phyloP scores from a whole-genome alignment of 805 yeast species.

The Metschnikowia cerradonensis region DNA sequence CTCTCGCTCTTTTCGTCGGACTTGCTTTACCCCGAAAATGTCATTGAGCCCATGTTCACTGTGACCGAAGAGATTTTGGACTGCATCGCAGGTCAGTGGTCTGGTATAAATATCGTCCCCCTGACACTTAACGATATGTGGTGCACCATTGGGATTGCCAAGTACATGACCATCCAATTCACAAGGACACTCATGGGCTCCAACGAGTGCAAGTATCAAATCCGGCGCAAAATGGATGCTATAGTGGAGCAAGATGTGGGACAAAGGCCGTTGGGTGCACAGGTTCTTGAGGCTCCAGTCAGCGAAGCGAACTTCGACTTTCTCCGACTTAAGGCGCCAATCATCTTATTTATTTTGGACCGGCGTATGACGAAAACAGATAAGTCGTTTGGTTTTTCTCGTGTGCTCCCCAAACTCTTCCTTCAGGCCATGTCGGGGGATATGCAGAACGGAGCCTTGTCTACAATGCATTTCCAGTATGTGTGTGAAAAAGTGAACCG shows the following conservation, averaged over 20 bases:
- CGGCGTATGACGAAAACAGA: slow-evolving; percentile 95
- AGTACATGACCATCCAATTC: slow-evolving; percentile 76
- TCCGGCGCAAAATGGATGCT: slow-evolving; percentile 60
- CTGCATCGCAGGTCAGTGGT: slow-evolving; percentile 84
- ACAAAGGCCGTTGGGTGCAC: slow-evolving; percentile 75
- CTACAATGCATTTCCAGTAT: slow-evolving; percentile 82
- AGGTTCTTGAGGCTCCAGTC: slow-evolving; percentile 63
- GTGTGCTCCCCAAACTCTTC: slow-evolving; percentile 88
- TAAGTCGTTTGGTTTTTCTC: slow-evolving; percentile 83
- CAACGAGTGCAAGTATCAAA: slow-evolving; percentile 72
- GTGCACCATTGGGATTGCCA: slow-evolving; percentile 83
- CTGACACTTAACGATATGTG: slow-evolving; percentile 74
- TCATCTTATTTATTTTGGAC: slow-evolving; percentile 79
- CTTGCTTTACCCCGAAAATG: slow-evolving; percentile 64
- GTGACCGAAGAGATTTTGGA: slow-evolving; percentile 66
- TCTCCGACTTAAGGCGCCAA: slow-evolving; percentile 74
- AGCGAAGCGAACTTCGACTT: slow-evolving; percentile 59
- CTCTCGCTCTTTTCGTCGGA: slow-evolving; percentile 57
- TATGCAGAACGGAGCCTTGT: slow-evolving; percentile 66
- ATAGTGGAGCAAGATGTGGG: slow-evolving; percentile 75
- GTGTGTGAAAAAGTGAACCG: slow-evolving; percentile 95
- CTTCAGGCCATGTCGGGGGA: slow-evolving; percentile 96
- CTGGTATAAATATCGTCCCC: slow-evolving; percentile 88
- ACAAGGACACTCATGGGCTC: slow-evolving; percentile 69
- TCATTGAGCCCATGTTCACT: slow-evolving; percentile 73